phyloP scores from a whole-genome alignment of 140 eudicot genomes.

The Anethum foeniculum region DNA sequence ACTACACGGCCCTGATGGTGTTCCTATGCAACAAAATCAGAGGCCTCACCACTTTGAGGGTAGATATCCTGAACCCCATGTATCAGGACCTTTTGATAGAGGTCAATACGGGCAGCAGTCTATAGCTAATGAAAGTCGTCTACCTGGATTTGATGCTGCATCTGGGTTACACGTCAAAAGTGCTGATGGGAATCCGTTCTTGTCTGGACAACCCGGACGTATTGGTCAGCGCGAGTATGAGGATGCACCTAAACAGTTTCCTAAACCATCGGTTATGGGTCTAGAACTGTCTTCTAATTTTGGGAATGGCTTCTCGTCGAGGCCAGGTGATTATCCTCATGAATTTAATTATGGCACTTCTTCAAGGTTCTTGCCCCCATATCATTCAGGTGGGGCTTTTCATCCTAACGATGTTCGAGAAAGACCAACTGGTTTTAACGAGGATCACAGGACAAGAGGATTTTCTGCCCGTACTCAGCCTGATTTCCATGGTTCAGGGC shows the following conservation, averaged over 20 bases:
- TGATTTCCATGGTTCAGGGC: constrained; percentile 46
- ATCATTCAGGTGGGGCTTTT: constrained; percentile 31
- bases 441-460: constrained; percentile 40
- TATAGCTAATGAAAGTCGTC: constrained; percentile 43
- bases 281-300: constrained; percentile 33
- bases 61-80: constrained; percentile 33
- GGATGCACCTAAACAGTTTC: constrained; percentile 31
- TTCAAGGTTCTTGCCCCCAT: constrained; percentile 38
- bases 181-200: constrained; percentile 35
- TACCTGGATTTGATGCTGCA: constrained; percentile 30
- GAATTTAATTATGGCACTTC: constrained; percentile 38
- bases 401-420: constrained; percentile 38
- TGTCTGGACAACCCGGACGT: constrained; percentile 30
- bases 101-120: constrained; percentile 38
- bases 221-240: constrained; percentile 35
- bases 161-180: constrained; percentile 40
- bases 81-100: constrained; percentile 42
- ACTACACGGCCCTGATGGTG: constrained; percentile 37
- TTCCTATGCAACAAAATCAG: constrained; percentile 41
- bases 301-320: constrained; percentile 30
- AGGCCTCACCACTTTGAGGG: constrained; percentile 39
- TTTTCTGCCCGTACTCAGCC: constrained; percentile 28
- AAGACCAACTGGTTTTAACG: constrained; percentile 35
- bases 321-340: constrained; percentile 38
- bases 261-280: constrained; percentile 37